These are phyloP conservation scores for Saccharomycopsis synnaedendra DNA, from an alignment of 805 yeast species.

Conservation along the genomic window DNA sequence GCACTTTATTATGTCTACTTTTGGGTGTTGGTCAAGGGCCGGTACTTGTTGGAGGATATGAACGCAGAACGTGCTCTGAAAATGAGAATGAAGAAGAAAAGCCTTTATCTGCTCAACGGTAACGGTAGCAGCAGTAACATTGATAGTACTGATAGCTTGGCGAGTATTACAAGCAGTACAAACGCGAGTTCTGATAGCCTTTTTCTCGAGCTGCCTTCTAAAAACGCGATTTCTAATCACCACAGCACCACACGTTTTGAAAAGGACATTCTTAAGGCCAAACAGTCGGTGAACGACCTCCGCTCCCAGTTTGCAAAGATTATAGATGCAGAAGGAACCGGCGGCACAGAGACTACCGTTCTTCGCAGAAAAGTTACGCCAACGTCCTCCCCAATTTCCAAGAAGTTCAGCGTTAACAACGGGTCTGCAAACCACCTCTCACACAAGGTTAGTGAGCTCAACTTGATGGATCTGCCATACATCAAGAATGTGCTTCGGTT, in stretches of 20 bases:
- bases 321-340: constrained; percentile 11
- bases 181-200: constrained; percentile 2
- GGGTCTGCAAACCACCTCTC: neutral
- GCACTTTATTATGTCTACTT: constrained; percentile 14
- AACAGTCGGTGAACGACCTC: constrained; percentile 13
- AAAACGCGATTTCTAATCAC: constrained; percentile 11
- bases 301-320: constrained; percentile 14
- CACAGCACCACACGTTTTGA: constrained; percentile 16
- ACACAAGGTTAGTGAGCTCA: neutral
- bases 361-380: constrained; percentile 4
- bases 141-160: neutral
- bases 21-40: constrained; percentile 15
- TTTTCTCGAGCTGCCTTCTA: constrained; percentile 5
- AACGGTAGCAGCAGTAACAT: neutral
- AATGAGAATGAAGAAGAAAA: constrained; percentile 3
- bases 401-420: constrained; percentile 3
- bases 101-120: neutral
- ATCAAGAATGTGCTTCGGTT: constrained; percentile 15
- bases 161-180: neutral
- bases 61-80: constrained; percentile 3
- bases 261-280: constrained; percentile 16
- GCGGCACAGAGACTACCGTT: constrained; percentile 3
- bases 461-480: constrained; percentile 11
- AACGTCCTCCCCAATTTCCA: constrained; percentile 5
- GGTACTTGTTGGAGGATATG: constrained; percentile 12